phyloP scores from a whole-genome alignment of 805 yeast genomes.

The Sungouiella thailandica region DNA sequence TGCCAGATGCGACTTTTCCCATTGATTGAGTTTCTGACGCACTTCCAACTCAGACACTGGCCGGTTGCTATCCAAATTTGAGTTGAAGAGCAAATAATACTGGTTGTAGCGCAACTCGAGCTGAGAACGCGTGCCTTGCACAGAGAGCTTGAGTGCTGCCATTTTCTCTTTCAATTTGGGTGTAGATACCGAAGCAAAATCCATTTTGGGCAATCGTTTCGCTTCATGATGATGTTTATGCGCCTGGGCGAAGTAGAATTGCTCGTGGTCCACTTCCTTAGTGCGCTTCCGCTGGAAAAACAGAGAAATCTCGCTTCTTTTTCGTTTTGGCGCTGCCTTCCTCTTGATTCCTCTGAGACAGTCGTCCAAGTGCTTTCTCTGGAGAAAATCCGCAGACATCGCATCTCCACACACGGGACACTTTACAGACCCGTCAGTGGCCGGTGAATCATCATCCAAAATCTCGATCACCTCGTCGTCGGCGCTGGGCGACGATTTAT shows the following conservation, averaged over 20 bases:
- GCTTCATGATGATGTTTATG: constrained; percentile 22
- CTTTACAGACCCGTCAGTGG: constrained; percentile 31
- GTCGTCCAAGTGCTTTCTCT: constrained; percentile 56
- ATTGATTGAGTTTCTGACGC: constrained; percentile 51
- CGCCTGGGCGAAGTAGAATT: constrained; percentile 28
- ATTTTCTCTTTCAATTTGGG: constrained; percentile 60
- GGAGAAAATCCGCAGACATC: constrained; percentile 53
- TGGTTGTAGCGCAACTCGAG: constrained; percentile 72
- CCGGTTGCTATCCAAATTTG: constrained; percentile 66
- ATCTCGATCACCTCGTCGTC: not conserved
- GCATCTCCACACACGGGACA: constrained; percentile 65
- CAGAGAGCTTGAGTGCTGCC: constrained; percentile 48
- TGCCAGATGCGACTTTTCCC: constrained; percentile 54
- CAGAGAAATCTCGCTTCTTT: constrained; percentile 24
- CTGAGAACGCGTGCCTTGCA: constrained; percentile 57
- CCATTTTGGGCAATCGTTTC: constrained; percentile 56
- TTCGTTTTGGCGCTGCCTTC: constrained; percentile 6
- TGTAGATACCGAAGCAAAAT: constrained; percentile 54
- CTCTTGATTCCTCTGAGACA: constrained; percentile 44
- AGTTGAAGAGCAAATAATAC: constrained; percentile 71
- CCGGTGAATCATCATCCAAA: too few relatives aligned
- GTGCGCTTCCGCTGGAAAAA: constrained; percentile 21
- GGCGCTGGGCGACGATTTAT: not conserved
- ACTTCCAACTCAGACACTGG: constrained; percentile 59
- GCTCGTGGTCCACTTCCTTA: constrained; percentile 16